Percentiles rank a stretch among this genome's conserved stretches.
phyloP scores from a whole-genome alignment of 352 stramenopile species.

The Phytopythium ostracodes region DNA sequence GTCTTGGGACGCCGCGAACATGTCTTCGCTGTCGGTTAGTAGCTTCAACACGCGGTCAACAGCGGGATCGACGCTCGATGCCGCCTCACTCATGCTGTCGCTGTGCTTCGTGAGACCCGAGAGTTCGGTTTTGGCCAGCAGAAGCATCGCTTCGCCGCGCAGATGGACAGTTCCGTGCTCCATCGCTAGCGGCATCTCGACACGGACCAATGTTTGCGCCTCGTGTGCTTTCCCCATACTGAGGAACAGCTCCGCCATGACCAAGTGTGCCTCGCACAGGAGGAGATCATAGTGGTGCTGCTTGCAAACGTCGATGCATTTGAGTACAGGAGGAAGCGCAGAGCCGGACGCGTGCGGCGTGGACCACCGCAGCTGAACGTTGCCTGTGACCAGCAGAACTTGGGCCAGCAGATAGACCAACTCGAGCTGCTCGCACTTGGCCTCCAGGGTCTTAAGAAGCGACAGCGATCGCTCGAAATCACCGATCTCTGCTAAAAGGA shows the following conservation, averaged over 20 bases:
- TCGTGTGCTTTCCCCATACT: constrained; percentile 48
- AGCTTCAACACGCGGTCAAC: constrained; percentile 11
- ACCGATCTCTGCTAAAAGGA: constrained; percentile 21
- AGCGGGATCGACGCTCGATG: neutral
- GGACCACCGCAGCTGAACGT: constrained; percentile 30
- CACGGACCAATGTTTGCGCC: constrained; percentile 39
- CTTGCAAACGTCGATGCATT: constrained; percentile 42
- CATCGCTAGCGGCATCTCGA: constrained; percentile 65
- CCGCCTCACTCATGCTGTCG: neutral
- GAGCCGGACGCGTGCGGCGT: constrained; percentile 44
- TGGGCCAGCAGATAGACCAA: constrained; percentile 48
- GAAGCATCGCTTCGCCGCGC: constrained; percentile 46
- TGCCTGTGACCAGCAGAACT: constrained; percentile 39
- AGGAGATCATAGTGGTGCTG: constrained; percentile 56
- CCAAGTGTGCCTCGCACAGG: constrained; percentile 49
- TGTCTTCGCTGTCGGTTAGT: constrained; percentile 22
- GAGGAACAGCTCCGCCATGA: constrained; percentile 60
- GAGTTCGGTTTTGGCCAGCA: constrained; percentile 53
- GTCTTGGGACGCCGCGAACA: constrained; percentile 34
- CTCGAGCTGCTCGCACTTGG: constrained; percentile 34
- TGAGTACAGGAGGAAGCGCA: constrained; percentile 36
- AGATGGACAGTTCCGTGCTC: constrained; percentile 56
- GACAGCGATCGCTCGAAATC: constrained; percentile 38
- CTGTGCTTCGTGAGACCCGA: constrained; percentile 13
- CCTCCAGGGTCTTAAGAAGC: constrained; percentile 33